Percentiles rank a stretch among this genome's conserved stretches.
Conservation (phyloP, 177 flowering plant species). For the Vitis hybrid region DNA sequence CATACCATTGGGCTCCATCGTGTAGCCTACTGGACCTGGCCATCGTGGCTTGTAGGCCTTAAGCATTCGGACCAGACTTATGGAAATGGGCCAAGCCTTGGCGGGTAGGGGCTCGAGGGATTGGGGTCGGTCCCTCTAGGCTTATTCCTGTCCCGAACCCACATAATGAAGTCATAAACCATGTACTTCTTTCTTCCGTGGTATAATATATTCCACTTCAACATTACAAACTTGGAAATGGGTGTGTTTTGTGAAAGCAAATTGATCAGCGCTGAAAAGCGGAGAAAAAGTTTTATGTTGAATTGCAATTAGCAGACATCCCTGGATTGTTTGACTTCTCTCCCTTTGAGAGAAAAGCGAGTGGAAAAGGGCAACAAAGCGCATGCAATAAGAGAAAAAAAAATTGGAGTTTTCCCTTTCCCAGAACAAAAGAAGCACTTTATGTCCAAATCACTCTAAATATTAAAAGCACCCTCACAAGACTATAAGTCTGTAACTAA, state of each 20-base stretch:
- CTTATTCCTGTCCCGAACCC: too few species aligned
- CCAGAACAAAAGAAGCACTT: background rate
- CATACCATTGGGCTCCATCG: too few species aligned
- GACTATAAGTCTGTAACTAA: too few species aligned
- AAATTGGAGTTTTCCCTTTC: background rate
- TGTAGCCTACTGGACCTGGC: too few species aligned
- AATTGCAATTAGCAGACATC: constrained; percentile 6
- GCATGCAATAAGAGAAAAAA: background rate
- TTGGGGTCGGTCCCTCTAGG: too few species aligned
- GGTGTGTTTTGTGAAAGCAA: background rate
- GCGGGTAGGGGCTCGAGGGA: too few species aligned
- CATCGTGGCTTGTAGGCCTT: too few species aligned
- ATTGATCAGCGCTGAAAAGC: constrained; percentile 5
- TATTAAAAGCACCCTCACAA: background rate
- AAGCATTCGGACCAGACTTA: too few species aligned
- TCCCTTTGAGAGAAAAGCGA: constrained; percentile 8
- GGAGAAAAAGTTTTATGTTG: constrained; percentile 12
- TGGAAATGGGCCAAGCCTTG: too few species aligned
- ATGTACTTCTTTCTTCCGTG: too few species aligned
- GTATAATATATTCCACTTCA: background rate
- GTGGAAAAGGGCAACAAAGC: background rate
- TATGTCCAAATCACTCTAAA: background rate
- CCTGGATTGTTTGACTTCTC: constrained; percentile 19
- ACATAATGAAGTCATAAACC: too few species aligned
- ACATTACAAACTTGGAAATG: background rate